Evolutionary conservation across 1,139 yeast genomes (phyloP), one percentile per base, ranked within the genome.

Genomic region (Candida neerlandica): DNA sequence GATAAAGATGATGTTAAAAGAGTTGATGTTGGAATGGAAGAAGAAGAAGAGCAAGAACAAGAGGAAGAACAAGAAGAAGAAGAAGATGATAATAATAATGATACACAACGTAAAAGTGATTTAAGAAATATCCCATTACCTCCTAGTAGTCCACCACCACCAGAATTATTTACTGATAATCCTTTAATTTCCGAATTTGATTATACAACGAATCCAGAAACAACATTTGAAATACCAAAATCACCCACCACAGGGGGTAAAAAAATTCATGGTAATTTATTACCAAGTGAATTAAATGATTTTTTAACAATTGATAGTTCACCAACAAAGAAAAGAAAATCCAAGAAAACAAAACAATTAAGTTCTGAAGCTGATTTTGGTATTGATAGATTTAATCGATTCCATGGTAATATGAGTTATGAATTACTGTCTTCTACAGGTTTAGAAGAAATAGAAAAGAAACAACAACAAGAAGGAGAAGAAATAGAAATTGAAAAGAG

Each of bases 301-400:
- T 21, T 37, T 6, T n/a, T 10, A 7, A 23, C 14, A 14, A 21
- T 18, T 12, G 26, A 37, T 35, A 41, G 39, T 21, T 34, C 41
- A 30, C 19, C 40, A 21, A 43, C 15, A 29, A 33, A 35, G 15
- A 10, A 37, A 14, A 1, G 5, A 12, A 30, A 14, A 6, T 12
- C 14, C 11, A n/a, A 27, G 4, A 18, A 34, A 12, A 5, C 43
- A 3, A 48, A 44, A 26, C 44, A 57, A 26, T 51, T 66, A 11
- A 75, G 77, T 45, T 73, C 79, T 2, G 81, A 76, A 16, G 70
- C 77, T 1, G 80, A 75, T 56, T 76, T 76, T 55, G 80, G 81
- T 1, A 75, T 76, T 38, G 81, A 76, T 51, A 65, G 65, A 42
- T 76, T 76, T 55, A 75, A 76, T 51, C 59, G 81, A 23, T 76